Evolutionary conservation across 139 green algal genomes (phyloP).

Genomic region (Raphidocelis subcapitata): DNA sequence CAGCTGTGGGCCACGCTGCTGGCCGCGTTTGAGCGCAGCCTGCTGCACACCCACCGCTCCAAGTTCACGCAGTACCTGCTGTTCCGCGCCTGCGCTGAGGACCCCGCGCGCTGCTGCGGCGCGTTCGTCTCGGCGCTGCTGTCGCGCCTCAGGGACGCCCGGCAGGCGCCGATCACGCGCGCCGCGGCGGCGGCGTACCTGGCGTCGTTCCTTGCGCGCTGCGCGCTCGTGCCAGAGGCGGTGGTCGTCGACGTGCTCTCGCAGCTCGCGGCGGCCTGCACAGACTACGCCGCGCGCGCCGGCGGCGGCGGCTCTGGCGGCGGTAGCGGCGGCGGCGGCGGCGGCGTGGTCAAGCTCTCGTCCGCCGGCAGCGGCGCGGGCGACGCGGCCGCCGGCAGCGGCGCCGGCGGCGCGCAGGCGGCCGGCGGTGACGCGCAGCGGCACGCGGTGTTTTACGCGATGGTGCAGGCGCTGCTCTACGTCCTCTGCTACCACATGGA

Average conservation of each 20-base stretch:
- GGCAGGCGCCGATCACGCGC: constrained; percentile 62
- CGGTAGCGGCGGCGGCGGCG: neutral
- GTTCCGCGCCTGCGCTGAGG: constrained; percentile 51
- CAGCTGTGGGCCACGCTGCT: constrained; percentile 65
- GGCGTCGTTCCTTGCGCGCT: constrained; percentile 84
- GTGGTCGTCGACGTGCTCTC: constrained; percentile 55
- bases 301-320: neutral
- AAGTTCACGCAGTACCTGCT: constrained; percentile 94
- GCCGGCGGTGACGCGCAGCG: constrained; percentile 25
- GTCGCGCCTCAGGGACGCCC: constrained; percentile 45
- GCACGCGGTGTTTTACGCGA: constrained; percentile 71
- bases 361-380: too few relatives aligned
- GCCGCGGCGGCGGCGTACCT: constrained; percentile 80
- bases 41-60: constrained; percentile 82
- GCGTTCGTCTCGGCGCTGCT: constrained; percentile 62
- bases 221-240: constrained; percentile 50
- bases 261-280: constrained; percentile 29
- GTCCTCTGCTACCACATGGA: constrained; percentile 90
- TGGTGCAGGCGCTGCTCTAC: constrained; percentile 83
- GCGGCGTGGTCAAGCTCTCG: too few relatives aligned
- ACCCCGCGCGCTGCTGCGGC: constrained; percentile 43
- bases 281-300: constrained; percentile 28
- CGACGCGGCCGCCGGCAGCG: too few relatives aligned
- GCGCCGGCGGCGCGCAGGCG: neutral
- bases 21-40: constrained; percentile 65